Base-by-base conservation (phyloP, 164 flowering plant species). In the Vitis labrusca region DNA sequence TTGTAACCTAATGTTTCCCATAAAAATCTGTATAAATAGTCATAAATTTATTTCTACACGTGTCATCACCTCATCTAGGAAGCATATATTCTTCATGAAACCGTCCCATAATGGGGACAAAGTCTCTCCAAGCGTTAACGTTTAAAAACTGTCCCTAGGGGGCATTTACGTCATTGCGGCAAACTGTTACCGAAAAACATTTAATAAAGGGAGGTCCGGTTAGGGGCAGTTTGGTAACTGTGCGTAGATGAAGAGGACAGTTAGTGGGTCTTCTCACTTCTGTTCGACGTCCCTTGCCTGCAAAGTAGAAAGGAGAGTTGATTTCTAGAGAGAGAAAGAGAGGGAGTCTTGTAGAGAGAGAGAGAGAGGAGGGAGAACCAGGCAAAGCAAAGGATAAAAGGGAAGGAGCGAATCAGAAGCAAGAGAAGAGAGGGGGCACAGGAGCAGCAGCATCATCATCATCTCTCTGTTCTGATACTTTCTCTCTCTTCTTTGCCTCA, bases 251-350 rank as follows among this genome's bases (percentile, higher is more conserved):
- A 14, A 55, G 37, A 19, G 69, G 57, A 72, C 79, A 50, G 77
- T 76, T 76, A 70, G 54, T 60, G 73, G 59, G 79, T 79, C 82
- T 61, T 54, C 74, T 73, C 74, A 19, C 75, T 66, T 73, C 65
- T 50, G 71, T 67, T 70, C 73, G 68, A 79, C 77, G 57, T 76
- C 77, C 70, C 77, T 73, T 73, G 66, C 71, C 81, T 75, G 76
- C 78, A 74, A 78, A 68, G 73, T 56, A 30, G 69, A 8, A 65
- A 56, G 17, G 5, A 17, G 13, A 17, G 8, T 29, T 68, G 16
- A 37, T 37, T 37, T 37, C 44, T 37, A 37, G 15, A 9, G 47
- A 27, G 47, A 27, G n/a, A 30, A 3, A 60, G 53, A 47, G 65
- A 63, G 19, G 37, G 49, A 61, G 44, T 14, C 50, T 61, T 44